These are phyloP conservation scores for Penicillium lagena DNA, from an alignment of 495 filamentous ascomycete genomes.

Conservation along the genomic window DNA sequence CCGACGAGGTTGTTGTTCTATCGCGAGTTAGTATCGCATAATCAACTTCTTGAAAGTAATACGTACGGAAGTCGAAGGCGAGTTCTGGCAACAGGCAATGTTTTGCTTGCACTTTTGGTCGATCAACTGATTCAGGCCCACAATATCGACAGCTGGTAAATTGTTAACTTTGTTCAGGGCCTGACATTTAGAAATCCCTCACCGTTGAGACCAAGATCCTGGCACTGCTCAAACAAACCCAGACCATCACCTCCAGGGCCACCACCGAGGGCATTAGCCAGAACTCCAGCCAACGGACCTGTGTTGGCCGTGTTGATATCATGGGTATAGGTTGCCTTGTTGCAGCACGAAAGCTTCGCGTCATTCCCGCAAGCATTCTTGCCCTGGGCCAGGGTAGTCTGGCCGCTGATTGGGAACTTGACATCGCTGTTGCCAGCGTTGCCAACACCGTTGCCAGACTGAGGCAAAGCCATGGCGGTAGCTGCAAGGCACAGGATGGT, in stretches of 20 bases:
- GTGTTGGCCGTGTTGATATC: constrained; percentile 17
- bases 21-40: not conserved
- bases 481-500: constrained; percentile 24
- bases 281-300: constrained; percentile 14
- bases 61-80: constrained; percentile 21
- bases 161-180: not conserved
- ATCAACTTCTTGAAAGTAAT: not conserved
- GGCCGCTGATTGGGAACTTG: constrained; percentile 17
- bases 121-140: constrained; percentile 29
- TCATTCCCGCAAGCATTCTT: constrained; percentile 27
- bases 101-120: constrained; percentile 42
- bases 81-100: constrained; percentile 43
- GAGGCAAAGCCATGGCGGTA: constrained; percentile 21
- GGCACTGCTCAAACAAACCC: constrained; percentile 24
- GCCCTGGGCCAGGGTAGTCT: constrained; percentile 31
- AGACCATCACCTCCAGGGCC: constrained; percentile 18
- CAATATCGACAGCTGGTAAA: constrained; percentile 14
- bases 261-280: constrained; percentile 16
- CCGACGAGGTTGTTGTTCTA: constrained; percentile 33
- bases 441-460: constrained; percentile 8
- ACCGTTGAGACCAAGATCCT: constrained; percentile 18
- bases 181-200: not conserved
- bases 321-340: constrained; percentile 27
- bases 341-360: constrained; percentile 37
- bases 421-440: constrained; percentile 1